Percentiles rank a stretch among this genome's conserved stretches.
Evolutionary conservation across 805 yeast genomes (phyloP).

Genomic region (Saccharomycopsis selenospora): DNA sequence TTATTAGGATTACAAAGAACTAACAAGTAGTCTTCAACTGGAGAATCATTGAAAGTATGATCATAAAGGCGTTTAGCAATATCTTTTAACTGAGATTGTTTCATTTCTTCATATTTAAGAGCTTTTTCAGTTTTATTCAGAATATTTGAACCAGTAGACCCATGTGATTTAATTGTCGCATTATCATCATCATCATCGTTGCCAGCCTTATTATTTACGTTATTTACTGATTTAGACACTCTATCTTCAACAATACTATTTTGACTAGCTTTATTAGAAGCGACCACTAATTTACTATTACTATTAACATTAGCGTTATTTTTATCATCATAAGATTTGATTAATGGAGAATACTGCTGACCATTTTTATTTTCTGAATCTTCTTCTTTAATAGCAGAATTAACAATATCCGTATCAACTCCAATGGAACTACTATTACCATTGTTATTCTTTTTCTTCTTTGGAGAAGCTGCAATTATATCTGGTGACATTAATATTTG

Average conservation of each 20-base stretch:
- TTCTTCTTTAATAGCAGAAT: neutral
- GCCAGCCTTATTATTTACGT: constrained; percentile 3
- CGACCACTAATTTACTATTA: neutral
- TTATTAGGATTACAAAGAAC: constrained; percentile 18
- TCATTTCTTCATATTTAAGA: constrained; percentile 18
- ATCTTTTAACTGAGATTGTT: constrained; percentile 10
- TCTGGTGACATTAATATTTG: constrained; percentile 20
- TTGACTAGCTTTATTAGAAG: neutral
- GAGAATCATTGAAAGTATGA: constrained; percentile 11
- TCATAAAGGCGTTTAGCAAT: constrained; percentile 13
- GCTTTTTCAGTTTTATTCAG: constrained; percentile 20
- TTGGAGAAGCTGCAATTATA: constrained; percentile 19
- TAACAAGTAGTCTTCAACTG: constrained; percentile 20
- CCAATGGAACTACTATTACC: neutral
- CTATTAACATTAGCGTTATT: neutral
- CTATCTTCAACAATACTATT: neutral
- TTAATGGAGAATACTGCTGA: constrained; percentile 12
- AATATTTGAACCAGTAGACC: constrained; percentile 9
- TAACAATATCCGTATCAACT: neutral
- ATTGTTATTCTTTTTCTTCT: neutral
- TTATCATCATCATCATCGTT: constrained; percentile 9
- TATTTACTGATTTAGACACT: neutral
- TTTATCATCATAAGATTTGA: neutral
- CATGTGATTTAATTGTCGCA: constrained; percentile 11
- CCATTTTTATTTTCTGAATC: neutral